Evolutionary conservation across 139 green algal species (phyloP).

Genomic region (Diplosphaera chodatii): DNA sequence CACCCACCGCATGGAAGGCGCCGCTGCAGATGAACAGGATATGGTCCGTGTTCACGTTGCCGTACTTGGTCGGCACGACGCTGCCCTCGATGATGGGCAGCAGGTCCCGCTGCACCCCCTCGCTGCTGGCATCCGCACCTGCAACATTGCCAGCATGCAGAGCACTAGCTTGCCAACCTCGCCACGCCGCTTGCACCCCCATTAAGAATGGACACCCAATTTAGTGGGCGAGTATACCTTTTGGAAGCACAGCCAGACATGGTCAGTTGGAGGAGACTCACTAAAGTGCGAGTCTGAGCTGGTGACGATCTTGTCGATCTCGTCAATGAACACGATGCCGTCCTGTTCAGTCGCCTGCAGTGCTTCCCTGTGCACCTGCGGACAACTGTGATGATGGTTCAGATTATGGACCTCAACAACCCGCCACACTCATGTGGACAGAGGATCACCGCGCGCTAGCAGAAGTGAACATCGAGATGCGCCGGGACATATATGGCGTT

Average conservation of each 20-base stretch:
- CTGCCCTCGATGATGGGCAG: conserved; percentile 95
- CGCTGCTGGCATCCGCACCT: conserved; percentile 42
- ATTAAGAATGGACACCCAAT: conserved; percentile 54
- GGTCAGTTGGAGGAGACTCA: too few species aligned
- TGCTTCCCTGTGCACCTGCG: conserved; percentile 62
- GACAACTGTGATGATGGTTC: too few species aligned
- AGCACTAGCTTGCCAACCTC: too few species aligned
- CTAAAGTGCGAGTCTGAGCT: too few species aligned
- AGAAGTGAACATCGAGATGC: too few species aligned
- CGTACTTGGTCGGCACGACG: conserved; percentile 78
- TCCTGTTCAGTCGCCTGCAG: conserved; percentile 59
- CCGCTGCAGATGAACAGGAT: conserved; percentile 95
- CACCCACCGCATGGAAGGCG: conserved; percentile 72
- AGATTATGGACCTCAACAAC: too few species aligned
- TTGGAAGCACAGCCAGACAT: too few species aligned
- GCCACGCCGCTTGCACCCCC: too few species aligned
- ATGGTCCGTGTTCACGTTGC: conserved; percentile 92
- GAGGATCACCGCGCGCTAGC: too few species aligned
- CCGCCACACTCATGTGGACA: too few species aligned
- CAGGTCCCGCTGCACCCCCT: conserved; percentile 93
- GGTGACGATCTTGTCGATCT: conserved; percentile 96
- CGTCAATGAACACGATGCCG: conserved; percentile 96
- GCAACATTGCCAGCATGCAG: not conserved
- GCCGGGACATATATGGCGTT: too few species aligned
- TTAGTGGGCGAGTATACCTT: too few species aligned